A percentile compares a stretch with the other conserved stretches of the same genome.
Evolutionary conservation across 768 basidiomycete species (phyloP).

Genomic region (Lentinus brumalis): DNA sequence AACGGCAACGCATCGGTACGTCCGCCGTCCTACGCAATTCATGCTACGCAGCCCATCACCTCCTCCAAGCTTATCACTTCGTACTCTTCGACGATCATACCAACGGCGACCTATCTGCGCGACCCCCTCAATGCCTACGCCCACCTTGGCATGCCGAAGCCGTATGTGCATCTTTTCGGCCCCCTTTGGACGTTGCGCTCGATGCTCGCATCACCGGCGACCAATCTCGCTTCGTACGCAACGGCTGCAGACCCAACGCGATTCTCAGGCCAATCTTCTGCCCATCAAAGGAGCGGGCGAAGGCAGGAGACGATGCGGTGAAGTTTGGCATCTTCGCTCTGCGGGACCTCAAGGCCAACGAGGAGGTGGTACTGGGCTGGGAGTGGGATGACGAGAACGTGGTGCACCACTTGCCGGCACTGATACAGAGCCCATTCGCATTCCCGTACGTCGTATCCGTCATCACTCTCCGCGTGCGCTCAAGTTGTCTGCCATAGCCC

Average conservation of each 20-base stretch:
- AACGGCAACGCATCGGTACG: conserved; percentile 42
- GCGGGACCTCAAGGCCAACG: conserved; percentile 70
- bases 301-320: conserved; percentile 39
- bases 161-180: conserved; percentile 76
- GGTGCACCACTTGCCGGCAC: conserved; percentile 73
- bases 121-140: conserved; percentile 90
- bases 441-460: conserved; percentile 52
- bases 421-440: conserved; percentile 57
- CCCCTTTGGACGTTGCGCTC: conserved; percentile 75
- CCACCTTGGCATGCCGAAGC: conserved; percentile 80
- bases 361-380: conserved; percentile 91
- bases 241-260: conserved; percentile 56
- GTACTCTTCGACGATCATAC: conserved; percentile 62
- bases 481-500: conserved; percentile 25
- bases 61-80: conserved; percentile 62
- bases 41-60: conserved; percentile 60
- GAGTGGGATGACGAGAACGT: conserved; percentile 96
- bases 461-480: neutral
- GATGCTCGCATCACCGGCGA: conserved; percentile 77
- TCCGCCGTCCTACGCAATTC: conserved; percentile 64
- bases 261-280: conserved; percentile 48
- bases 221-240: conserved; percentile 61
- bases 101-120: conserved; percentile 66
- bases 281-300: conserved; percentile 22
- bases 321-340: conserved; percentile 82